phyloP scores from a whole-genome alignment of 768 basidiomycete species.

The Lactifluus rugatus region DNA sequence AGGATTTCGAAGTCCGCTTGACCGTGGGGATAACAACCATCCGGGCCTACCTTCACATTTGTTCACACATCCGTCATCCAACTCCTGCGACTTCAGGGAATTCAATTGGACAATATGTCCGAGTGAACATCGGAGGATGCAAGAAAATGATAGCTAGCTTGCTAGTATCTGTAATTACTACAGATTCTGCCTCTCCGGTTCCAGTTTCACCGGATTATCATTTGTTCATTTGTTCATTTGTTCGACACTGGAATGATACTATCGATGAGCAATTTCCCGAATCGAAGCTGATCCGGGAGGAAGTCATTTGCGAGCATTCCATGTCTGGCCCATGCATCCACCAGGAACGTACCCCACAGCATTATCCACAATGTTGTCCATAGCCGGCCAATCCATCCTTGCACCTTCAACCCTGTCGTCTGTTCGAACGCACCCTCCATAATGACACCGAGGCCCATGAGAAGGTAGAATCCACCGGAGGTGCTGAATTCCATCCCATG shows the following conservation, averaged over 20 bases:
- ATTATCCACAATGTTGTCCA: constrained; percentile 45
- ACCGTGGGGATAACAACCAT: too few species aligned
- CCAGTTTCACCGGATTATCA: neutral
- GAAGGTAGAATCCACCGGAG: constrained; percentile 45
- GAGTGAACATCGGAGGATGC: too few species aligned
- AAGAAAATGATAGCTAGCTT: too few species aligned
- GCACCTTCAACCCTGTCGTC: constrained; percentile 36
- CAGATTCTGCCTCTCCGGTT: neutral
- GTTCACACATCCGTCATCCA: too few species aligned
- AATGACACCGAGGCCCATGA: constrained; percentile 44
- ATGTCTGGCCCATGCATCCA: constrained; percentile 7
- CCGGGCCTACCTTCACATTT: too few species aligned
- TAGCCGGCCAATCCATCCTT: constrained; percentile 38
- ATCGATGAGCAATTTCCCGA: neutral
- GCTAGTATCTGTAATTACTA: neutral
- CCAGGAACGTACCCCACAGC: constrained; percentile 28
- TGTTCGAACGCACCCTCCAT: constrained; percentile 40
- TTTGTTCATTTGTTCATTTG: too few species aligned
- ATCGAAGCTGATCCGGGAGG: neutral
- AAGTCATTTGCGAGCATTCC: constrained; percentile 2
- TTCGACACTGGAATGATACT: neutral
- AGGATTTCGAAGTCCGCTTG: too few species aligned
- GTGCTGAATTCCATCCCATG: constrained; percentile 36
- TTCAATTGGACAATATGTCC: too few species aligned
- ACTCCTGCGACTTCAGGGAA: too few species aligned